Percentiles rank a stretch among this genome's conserved stretches.
phyloP scores from a whole-genome alignment of 2,329 filamentous ascomycete genomes.

The Pseudonectria foliicola region DNA sequence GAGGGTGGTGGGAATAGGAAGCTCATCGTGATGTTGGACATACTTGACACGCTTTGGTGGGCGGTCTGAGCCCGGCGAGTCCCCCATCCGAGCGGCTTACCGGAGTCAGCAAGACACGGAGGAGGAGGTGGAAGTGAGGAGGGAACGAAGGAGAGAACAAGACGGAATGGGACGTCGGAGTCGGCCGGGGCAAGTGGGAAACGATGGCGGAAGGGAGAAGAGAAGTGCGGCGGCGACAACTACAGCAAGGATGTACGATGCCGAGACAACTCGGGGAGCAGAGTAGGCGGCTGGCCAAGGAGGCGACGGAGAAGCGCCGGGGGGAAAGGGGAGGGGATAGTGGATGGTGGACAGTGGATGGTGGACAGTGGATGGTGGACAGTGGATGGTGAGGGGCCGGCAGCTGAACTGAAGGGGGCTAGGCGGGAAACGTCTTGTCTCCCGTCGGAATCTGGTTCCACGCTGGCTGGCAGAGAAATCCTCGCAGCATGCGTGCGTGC shows the following conservation, averaged over 20 bases:
- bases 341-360: no score
- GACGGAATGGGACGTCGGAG: conserved; percentile 14
- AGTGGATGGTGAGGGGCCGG: background rate
- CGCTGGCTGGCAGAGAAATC: conserved; percentile 17
- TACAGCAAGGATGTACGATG: conserved; percentile 3
- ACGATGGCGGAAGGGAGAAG: conserved; percentile 2
- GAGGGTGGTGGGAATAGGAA: conserved; percentile 4
- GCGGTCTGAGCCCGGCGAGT: conserved; percentile 17
- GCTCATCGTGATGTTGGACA: conserved; percentile 12
- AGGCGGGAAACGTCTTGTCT: conserved; percentile 13
- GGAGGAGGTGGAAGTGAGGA: conserved; percentile 5
- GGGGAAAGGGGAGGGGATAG: conserved; percentile 1
- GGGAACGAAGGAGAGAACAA: conserved; percentile 15
- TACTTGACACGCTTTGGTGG: conserved; percentile 24
- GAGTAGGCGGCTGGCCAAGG: conserved; percentile 8
- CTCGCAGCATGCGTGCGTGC: no score
- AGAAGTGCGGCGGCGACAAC: background rate
- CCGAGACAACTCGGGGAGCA: background rate
- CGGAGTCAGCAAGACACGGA: conserved; percentile 6
- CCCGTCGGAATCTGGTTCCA: conserved; percentile 12
- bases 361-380: no score
- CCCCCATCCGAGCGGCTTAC: conserved; percentile 17
- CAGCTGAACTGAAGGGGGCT: background rate
- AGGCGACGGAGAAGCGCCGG: conserved; percentile 9
- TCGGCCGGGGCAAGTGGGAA: conserved; percentile 12